These are phyloP conservation scores for Fragilaria crotonensis DNA, from an alignment of 108 stramenopile species.

Conservation along the genomic window DNA sequence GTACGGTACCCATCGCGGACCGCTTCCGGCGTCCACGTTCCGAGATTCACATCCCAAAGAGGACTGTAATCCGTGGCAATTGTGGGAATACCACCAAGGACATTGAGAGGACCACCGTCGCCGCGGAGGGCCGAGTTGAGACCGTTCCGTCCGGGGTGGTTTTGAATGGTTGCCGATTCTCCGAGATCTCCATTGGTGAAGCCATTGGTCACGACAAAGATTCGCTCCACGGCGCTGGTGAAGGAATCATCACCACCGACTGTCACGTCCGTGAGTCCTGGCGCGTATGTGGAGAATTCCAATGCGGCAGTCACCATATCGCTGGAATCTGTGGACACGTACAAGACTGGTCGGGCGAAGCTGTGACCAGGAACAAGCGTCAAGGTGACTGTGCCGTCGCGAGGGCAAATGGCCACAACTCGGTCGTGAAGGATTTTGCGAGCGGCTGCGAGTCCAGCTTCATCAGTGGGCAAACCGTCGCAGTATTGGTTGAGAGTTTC, in stretches of 20 bases:
- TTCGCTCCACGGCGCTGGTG: slow-evolving; percentile 10
- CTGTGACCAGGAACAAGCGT: neutral
- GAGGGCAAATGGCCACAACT: neutral
- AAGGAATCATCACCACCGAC: slow-evolving; percentile 11
- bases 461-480: no score
- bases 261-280: neutral
- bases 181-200: neutral
- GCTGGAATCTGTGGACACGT: neutral
- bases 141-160: slow-evolving; percentile 12
- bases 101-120: slow-evolving; percentile 10
- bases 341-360: neutral
- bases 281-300: neutral
- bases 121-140: slow-evolving; percentile 12
- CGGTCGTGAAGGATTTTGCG: no score
- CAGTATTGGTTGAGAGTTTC: no score
- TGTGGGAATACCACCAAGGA: slow-evolving; percentile 13
- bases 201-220: slow-evolving; percentile 13
- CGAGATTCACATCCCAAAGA: slow-evolving; percentile 17
- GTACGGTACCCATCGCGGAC: slow-evolving; percentile 10
- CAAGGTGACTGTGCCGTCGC: neutral
- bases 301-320: neutral
- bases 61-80: slow-evolving; percentile 18
- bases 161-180: neutral
- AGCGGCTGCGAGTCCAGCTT: no score
- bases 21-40: slow-evolving; percentile 12